These are phyloP conservation scores for Iberis pinnata DNA, from an alignment of 345 rosid genomes.

Conservation along the genomic window DNA sequence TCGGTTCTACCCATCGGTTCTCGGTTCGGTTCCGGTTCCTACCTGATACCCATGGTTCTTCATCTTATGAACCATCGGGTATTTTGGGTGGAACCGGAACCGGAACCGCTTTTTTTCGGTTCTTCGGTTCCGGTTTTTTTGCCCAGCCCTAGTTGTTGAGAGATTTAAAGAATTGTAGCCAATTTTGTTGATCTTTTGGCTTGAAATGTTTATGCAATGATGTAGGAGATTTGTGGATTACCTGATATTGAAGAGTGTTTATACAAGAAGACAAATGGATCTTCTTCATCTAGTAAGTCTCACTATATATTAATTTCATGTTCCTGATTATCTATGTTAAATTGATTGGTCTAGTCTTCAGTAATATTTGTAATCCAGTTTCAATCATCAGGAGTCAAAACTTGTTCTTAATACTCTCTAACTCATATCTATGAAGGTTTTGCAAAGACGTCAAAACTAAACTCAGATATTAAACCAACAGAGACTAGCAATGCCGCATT, in stretches of 20 bases:
- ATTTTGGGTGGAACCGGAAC: too few relatives aligned
- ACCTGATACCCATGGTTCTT: too few relatives aligned
- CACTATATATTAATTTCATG: neutral
- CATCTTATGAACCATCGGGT: too few relatives aligned
- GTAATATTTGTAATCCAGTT: neutral
- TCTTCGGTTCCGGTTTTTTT: too few relatives aligned
- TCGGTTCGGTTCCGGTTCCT: too few relatives aligned
- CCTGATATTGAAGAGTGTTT: conserved; percentile 81
- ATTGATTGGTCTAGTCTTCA: neutral
- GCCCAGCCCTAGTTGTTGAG: too few relatives aligned
- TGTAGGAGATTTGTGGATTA: conserved; percentile 38
- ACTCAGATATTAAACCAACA: conserved; percentile 11
- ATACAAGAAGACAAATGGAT: conserved; percentile 36
- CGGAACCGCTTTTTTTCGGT: too few relatives aligned
- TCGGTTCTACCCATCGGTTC: too few relatives aligned
- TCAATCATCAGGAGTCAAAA: neutral
- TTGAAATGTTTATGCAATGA: conserved; percentile 18
- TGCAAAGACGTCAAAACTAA: conserved; percentile 36
- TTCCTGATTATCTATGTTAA: neutral
- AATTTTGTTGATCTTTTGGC: too few relatives aligned
- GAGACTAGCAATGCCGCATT: conserved; percentile 28
- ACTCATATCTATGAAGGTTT: conserved; percentile 6
- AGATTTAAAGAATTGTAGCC: neutral
- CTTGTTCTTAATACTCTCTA: neutral
- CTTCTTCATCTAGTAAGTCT: conserved; percentile 37